These are phyloP conservation scores for Apophysomyces variabilis DNA, from an alignment of 371 early-diverging fungal species.

Conservation along the genomic window DNA sequence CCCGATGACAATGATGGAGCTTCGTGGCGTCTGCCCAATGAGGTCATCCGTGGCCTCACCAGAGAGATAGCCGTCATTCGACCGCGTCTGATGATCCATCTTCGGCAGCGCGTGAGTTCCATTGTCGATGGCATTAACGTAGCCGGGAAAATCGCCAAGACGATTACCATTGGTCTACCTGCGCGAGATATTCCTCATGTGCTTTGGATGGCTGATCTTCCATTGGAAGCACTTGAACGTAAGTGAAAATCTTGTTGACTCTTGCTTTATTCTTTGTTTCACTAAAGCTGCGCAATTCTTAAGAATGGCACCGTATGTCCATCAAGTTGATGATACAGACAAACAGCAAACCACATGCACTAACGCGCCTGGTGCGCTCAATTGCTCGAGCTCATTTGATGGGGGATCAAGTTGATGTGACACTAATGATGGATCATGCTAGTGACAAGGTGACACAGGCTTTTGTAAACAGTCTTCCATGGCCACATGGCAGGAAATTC, in stretches of 20 bases:
- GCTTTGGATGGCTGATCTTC: constrained; percentile 56
- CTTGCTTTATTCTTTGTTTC: too few species aligned
- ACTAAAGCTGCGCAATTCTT: too few species aligned
- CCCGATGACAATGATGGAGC: background rate
- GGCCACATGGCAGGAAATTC: constrained; percentile 55
- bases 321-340: constrained; percentile 60
- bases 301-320: constrained; percentile 63
- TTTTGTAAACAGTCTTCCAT: constrained; percentile 52
- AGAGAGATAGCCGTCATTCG: constrained; percentile 22
- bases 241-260: constrained; percentile 21
- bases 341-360: constrained; percentile 56
- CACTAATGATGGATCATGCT: constrained; percentile 60
- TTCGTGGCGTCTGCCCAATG: constrained; percentile 8
- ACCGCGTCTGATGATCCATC: constrained; percentile 36
- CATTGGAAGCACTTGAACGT: constrained; percentile 56
- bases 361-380: constrained; percentile 58
- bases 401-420: constrained; percentile 59
- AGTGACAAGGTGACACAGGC: constrained; percentile 54
- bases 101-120: constrained; percentile 9
- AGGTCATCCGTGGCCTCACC: constrained; percentile 20
- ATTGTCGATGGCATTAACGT: constrained; percentile 16
- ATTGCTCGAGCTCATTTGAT: constrained; percentile 54
- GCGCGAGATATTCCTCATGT: constrained; percentile 52
- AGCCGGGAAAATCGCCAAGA: constrained; percentile 23
- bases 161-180: constrained; percentile 49